Evolutionary conservation across 129 eudicot genomes (phyloP), one percentile per base, ranked within the genome.

Genomic region (Glebionis coronaria): DNA sequence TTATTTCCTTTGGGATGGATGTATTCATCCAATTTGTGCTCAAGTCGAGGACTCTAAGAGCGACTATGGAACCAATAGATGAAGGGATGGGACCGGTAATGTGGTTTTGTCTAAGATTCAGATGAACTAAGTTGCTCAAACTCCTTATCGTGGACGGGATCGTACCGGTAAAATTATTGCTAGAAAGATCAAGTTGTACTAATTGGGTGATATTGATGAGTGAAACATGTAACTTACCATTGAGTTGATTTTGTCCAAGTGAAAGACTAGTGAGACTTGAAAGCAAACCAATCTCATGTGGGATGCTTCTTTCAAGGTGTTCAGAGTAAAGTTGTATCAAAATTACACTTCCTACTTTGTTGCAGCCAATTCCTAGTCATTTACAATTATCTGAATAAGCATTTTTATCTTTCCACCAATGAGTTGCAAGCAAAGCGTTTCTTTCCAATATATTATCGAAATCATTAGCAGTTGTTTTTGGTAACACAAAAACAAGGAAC

Each of bases 191-290:
- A 14, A 73, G 65, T 5, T 40, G 27, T 19, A 20, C 15, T 56
- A 73, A 73, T 53, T 18, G 53, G 14, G 65, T 54, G 57, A 73
- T 65, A 56, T 54, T 73, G 11, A 56, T 29, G 62, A 68, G 16
- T 38, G 47, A 52, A 27, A 42, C 20, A 56, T 58, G 78, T 6
- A 73, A 57, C 57, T 65, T 5, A 55, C 61, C 62, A 16, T 45
- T 16, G 61, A 68, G 6, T 31, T 40, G 31, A 38, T 46, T 12
- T 56, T 56, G 35, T 9, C 28, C 46, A 1, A 54, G 38, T 20
- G 18, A 29, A 38, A 68, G 73, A 42, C 20, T 25, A 10, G 29
- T 35, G 7, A 68, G 63, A 56, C 46, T 68, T 35, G 61, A 9
- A 15, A 60, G 45, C 57, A 57, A 57, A 57, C 67, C 57, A 59